A percentile compares a stretch with the other conserved stretches of the same genome.
These are phyloP conservation scores for Dothideomycetidae sp. DNA, from an alignment of 2,329 filamentous ascomycete genomes.

Conservation along the genomic window DNA sequence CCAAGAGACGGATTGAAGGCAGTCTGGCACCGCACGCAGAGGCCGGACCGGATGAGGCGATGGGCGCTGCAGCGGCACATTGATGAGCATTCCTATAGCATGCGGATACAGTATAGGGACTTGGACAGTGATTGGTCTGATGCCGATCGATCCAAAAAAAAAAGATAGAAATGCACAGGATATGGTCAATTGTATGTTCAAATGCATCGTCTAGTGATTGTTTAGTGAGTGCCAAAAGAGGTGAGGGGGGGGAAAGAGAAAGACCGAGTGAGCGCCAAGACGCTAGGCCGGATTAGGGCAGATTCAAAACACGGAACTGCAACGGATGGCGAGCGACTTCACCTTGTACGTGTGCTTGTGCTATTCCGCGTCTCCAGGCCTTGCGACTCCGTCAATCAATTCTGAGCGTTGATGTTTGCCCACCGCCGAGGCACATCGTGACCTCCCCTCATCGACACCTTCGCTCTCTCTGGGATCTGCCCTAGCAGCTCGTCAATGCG, in stretches of 20 bases:
- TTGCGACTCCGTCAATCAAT: background rate
- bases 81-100: too few relatives aligned
- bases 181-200: constrained; percentile 2
- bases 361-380: background rate
- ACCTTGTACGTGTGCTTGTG: too few relatives aligned
- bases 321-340: too few relatives aligned
- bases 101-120: constrained; percentile 3
- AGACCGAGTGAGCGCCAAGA: constrained; percentile 2
- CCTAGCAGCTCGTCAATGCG: background rate
- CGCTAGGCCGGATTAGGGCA: constrained; percentile 6
- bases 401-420: background rate
- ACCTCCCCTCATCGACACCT: background rate
- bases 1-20: constrained; percentile 68
- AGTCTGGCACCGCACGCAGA: constrained; percentile 32
- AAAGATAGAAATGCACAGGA: too few relatives aligned
- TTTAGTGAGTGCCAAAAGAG: too few relatives aligned
- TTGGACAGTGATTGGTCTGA: constrained; percentile 8
- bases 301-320: constrained; percentile 8
- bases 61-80: too few relatives aligned
- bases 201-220: too few relatives aligned
- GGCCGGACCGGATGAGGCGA: background rate
- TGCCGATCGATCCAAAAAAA: constrained; percentile 4
- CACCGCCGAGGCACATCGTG: background rate
- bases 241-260: too few relatives aligned
- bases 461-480: background rate